Conservation (phyloP, 2,329 filamentous ascomycete genomes). For the Curvularia sp. region DNA sequence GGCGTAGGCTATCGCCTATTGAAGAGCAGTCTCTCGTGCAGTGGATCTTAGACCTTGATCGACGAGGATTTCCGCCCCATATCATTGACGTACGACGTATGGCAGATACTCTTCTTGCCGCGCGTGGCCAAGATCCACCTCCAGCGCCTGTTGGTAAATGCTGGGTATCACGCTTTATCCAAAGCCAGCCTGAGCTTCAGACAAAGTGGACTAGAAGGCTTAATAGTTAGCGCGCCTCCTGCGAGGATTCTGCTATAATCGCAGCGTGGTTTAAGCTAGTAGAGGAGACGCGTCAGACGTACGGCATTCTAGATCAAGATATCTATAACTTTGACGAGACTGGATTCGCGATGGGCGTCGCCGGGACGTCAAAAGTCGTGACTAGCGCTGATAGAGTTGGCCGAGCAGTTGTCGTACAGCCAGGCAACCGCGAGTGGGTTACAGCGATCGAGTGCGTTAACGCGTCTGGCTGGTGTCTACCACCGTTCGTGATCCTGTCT, state of each 20-base stretch:
- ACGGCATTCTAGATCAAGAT: no score
- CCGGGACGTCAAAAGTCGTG: no score
- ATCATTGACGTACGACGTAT: no score
- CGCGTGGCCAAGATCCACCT: background rate
- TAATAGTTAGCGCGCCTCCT: constrained; percentile 13
- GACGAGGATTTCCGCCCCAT: no score
- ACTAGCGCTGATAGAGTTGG: constrained; percentile 11
- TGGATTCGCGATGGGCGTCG: no score
- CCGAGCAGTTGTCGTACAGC: background rate
- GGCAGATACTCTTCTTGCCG: background rate
- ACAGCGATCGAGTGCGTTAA: constrained; percentile 15
- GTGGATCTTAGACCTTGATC: no score
- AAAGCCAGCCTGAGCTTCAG: constrained; percentile 16
- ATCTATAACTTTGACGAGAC: no score
- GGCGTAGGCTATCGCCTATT: no score
- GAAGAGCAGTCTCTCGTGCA: no score
- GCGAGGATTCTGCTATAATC: constrained; percentile 15
- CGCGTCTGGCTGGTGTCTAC: constrained; percentile 12
- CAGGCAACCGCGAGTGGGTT: constrained; percentile 4
- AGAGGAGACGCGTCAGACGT: no score
- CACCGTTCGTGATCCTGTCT: constrained; percentile 10
- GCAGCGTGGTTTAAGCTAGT: no score
- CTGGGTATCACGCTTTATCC: constrained; percentile 15
- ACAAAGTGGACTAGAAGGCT: constrained; percentile 20
- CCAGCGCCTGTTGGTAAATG: constrained; percentile 15